Percentiles rank a stretch among this genome's conserved stretches.
Conservation (phyloP, 1,284 basidiomycete species). For the Cutaneotrichosporon spelunceum region DNA sequence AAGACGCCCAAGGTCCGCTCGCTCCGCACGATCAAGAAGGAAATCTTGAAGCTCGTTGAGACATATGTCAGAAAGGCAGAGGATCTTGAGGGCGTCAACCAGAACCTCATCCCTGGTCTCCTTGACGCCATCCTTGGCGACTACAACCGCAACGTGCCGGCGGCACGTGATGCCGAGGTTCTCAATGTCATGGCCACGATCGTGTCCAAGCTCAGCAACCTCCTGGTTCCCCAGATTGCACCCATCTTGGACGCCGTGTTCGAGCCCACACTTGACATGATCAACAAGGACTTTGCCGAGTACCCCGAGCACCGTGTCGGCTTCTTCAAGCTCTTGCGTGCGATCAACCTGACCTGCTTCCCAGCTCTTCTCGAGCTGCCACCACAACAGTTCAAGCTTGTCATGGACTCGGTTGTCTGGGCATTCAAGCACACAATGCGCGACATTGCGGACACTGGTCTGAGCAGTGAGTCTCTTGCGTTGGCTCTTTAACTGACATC, state of each 20-base stretch:
- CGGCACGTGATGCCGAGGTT: conserved; percentile 94
- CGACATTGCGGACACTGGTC: conserved; percentile 93
- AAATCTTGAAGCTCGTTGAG: conserved; percentile 94
- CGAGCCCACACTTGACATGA: conserved; percentile 96
- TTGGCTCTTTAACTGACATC: conserved; percentile 40
- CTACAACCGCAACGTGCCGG: conserved; percentile 90
- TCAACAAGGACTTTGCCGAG: conserved; percentile 98
- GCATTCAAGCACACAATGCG: conserved; percentile 99
- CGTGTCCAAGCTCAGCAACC: conserved; percentile 73
- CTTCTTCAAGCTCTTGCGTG: conserved; percentile 93
- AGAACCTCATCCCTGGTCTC: conserved; percentile 88
- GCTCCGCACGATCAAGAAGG: conserved; percentile 96
- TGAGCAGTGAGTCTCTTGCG: conserved; percentile 58
- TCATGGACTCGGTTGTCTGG: conserved; percentile 99
- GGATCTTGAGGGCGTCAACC: conserved; percentile 88
- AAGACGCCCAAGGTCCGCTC: conserved; percentile 96
- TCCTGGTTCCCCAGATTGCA: conserved; percentile 91
- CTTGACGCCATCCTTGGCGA: conserved; percentile 96
- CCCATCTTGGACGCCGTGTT: conserved; percentile 96
- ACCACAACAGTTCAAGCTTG: conserved; percentile 91
- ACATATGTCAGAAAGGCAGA: conserved; percentile 97
- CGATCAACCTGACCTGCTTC: conserved; percentile 95
- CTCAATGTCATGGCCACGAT: conserved; percentile 99
- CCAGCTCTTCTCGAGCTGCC: conserved; percentile 83
- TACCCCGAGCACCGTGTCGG: conserved; percentile 96